Base-by-base conservation (phyloP, 1,284 basidiomycete genomes). In the Paramarasmius palmivorus region DNA sequence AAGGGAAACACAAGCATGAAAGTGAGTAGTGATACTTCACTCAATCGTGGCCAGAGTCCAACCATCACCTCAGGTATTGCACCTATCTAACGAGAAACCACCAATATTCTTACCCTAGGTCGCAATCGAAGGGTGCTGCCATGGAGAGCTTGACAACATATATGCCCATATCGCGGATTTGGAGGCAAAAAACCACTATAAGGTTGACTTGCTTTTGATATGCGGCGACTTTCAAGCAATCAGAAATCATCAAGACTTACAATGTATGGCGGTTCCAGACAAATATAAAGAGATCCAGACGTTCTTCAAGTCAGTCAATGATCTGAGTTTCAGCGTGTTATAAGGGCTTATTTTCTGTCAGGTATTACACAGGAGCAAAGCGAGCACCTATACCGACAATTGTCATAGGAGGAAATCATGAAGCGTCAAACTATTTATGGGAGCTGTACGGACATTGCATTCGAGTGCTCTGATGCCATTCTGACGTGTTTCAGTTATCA, bases 191-290 rank as follows among this genome's bases (percentile, higher is more conserved):
- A 82, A 89, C 63, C 70, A 72, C 15, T 84, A 86, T 67, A 86
- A 83, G 49, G 82, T 96, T 51, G 92, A 96, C 64, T 73, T 95
- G 1, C 81, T 99, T 2, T 79, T 99, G 38, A 86, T 96, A 41
- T 95, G 94, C 59, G 97, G 97, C 15, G 96, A 99, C 74, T 98
- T 99, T 65, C 92, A 96, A 72, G 95, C 97, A 8, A 78, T 98
- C 44, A 81, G 96, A 26, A 97, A 97, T 62, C 75, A 80, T 57
- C 77, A 84, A 54, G 97, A 99, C 72, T 78, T 98, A 42, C 82
- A 90, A 59, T 92, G 90, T 57, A 90, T 99, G 81, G 88, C 95
- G 26, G 93, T 95, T 0, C 96, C 96, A 0, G 76, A 82, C 54
- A 99, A 98, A 71, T 98, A 95, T 73, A 86, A 86, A 54, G 73